Conservation (phyloP, 805 yeast genomes). For the Candida wancherniae region DNA sequence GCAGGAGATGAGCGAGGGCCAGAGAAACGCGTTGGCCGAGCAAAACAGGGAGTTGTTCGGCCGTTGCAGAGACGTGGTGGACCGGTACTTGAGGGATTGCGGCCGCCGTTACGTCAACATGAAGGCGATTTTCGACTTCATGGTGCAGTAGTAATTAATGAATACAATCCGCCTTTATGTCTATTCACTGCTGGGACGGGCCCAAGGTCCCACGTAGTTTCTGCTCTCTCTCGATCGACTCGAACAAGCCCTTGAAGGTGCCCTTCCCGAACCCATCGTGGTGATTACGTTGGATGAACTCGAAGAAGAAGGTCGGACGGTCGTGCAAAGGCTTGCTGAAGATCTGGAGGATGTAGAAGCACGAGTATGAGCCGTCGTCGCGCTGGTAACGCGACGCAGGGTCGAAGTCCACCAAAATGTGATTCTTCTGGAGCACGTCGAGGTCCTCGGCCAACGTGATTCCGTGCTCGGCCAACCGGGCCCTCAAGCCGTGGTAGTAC, state of each 20-base stretch:
- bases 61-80: conserved; percentile 52
- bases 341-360: conserved; percentile 74
- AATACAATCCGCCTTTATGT: neutral
- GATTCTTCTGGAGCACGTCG: conserved; percentile 42
- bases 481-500: conserved; percentile 52
- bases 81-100: conserved; percentile 70
- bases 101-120: conserved; percentile 89
- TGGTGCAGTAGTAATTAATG: conserved; percentile 20
- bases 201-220: conserved; percentile 58
- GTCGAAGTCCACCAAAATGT: conserved; percentile 74
- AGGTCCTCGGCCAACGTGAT: conserved; percentile 51
- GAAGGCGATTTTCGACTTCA: conserved; percentile 69
- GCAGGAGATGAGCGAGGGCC: conserved; percentile 37
- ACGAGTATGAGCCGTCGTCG: conserved; percentile 13
- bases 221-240: conserved; percentile 77
- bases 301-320: conserved; percentile 79
- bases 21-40: conserved; percentile 69
- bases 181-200: conserved; percentile 4
- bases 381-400: conserved; percentile 32
- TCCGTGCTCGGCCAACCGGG: conserved; percentile 41
- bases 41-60: conserved; percentile 66
- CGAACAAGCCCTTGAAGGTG: conserved; percentile 76
- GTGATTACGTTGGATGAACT: conserved; percentile 72
- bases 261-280: conserved; percentile 90
- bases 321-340: conserved; percentile 74